Base-by-base conservation (phyloP, 2,329 filamentous ascomycete species). In the Kalaharituber pfeilii region DNA sequence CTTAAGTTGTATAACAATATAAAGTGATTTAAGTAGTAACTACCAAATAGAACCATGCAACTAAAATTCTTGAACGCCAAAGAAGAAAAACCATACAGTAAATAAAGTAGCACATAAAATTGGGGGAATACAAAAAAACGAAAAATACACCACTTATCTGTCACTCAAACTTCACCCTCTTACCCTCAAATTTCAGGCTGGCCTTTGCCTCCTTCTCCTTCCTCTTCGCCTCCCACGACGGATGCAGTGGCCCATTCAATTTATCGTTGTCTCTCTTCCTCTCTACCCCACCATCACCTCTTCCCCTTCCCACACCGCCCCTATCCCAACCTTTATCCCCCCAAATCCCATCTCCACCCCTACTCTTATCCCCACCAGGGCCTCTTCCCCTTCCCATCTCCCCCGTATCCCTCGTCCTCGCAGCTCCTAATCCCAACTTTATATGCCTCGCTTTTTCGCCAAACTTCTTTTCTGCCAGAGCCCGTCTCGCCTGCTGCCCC, bases 401-500 rank as follows among this genome's bases (percentile, higher is more conserved):
- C 44, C 57, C 55, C 42, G 59, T 57, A 25, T 62, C 56, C 42
- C 56, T 49, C 22, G 56, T 51, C 20, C 62, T 57, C 18, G n/a
- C 42, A 25, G n/a, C 22, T 13, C 42, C 42, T 20, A 47, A 22
- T 4, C 42, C 42, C 18, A 47, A 22, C 42, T 25, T 20, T 13
- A 47, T 25, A 47, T 47, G 42, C 61, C 80, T 83, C 1, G 85
- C 86, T 58, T 76, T 74, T 13, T 74, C 72, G 50, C 84, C 84
- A 66, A 75, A 89, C 65, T 88, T 89, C 70, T 85, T 81, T 70
- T 89, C 84, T 72, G 80, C 84, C 56, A 91, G 82, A 24, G 80
- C 77, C 65, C 84, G 82, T 7, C 85, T 77, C n/a, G 82, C 83
- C 44, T 80, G 76, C 68, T 93, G 85, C 2, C 85, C 85, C 49